These are phyloP conservation scores for Xylaria grammica DNA, from an alignment of 495 filamentous ascomycete genomes.

Conservation along the genomic window DNA sequence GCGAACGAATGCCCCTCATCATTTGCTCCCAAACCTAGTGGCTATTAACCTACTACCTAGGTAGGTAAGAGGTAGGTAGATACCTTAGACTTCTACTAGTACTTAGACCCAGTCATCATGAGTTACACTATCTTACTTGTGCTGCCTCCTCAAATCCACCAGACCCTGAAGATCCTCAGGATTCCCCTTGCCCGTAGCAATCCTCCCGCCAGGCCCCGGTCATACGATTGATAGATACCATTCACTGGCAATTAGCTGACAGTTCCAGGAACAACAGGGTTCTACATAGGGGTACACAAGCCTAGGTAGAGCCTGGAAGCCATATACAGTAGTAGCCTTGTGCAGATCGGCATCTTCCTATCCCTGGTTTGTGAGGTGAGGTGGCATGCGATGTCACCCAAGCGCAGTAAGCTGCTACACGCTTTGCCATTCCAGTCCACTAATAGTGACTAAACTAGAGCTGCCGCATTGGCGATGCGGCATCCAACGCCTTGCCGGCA, in stretches of 20 bases:
- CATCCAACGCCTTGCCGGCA: conserved; percentile 13
- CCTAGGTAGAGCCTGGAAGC: no score
- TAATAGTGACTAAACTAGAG: conserved; percentile 6
- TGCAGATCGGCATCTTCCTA: conserved; percentile 2
- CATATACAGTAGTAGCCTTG: neutral
- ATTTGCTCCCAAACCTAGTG: neutral
- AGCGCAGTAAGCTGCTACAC: conserved; percentile 18
- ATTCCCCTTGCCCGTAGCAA: neutral
- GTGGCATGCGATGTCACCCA: conserved; percentile 7
- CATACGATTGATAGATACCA: no score
- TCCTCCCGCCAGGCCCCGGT: no score
- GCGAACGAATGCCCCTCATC: neutral
- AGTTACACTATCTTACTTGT: neutral
- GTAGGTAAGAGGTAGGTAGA: no score
- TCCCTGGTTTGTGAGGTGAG: neutral
- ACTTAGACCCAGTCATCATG: no score
- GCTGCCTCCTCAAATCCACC: neutral
- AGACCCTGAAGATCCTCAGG: conserved; percentile 11
- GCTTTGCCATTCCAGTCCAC: neutral
- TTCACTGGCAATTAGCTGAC: no score
- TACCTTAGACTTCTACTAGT: no score
- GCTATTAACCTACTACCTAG: no score
- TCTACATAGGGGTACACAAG: neutral
- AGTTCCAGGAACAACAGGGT: no score
- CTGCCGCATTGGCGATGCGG: conserved; percentile 7